phyloP scores from a whole-genome alignment of 2,329 filamentous ascomycete genomes.

The Cordyceps cicadae region DNA sequence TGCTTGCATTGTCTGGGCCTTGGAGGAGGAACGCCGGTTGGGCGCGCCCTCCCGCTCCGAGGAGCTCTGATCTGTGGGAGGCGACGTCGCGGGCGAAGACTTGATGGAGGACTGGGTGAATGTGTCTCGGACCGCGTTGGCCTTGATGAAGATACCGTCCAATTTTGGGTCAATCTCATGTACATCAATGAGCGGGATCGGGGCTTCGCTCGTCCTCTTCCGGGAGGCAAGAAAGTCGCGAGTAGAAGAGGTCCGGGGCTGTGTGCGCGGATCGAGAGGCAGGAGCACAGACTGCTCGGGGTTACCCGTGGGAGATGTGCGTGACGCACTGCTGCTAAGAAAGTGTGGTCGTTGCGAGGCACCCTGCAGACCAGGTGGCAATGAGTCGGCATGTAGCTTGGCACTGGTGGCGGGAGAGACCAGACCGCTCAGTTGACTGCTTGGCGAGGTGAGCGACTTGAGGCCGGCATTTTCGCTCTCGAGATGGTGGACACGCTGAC shows the following conservation, averaged over 20 bases:
- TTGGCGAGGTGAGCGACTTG: slow-evolving; percentile 22
- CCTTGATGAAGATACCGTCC: slow-evolving; percentile 52
- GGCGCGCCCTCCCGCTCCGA: slow-evolving; percentile 12
- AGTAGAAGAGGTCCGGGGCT: slow-evolving; percentile 27
- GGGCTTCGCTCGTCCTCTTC: slow-evolving; percentile 23
- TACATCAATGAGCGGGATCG: slow-evolving; percentile 46
- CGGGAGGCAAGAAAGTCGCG: slow-evolving; percentile 29
- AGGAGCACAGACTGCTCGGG: slow-evolving; percentile 30
- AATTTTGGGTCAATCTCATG: slow-evolving; percentile 49
- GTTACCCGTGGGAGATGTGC: slow-evolving; percentile 25
- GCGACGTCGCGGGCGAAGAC: slow-evolving; percentile 21
- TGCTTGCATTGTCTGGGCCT: slow-evolving; percentile 36
- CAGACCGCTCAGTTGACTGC: slow-evolving; percentile 22
- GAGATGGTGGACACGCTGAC: slow-evolving; percentile 28
- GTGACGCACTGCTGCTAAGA: slow-evolving; percentile 24
- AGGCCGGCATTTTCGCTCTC: slow-evolving; percentile 30
- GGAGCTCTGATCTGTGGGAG: slow-evolving; percentile 17
- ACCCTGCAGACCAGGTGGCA: slow-evolving; percentile 27
- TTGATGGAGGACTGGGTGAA: slow-evolving; percentile 32
- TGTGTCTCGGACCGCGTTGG: slow-evolving; percentile 43
- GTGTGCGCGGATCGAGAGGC: slow-evolving; percentile 38
- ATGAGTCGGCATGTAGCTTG: slow-evolving; percentile 14
- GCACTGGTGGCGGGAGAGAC: slow-evolving; percentile 16
- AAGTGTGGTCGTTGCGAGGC: slow-evolving; percentile 29
- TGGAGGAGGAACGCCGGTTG: slow-evolving; percentile 24